Percentiles rank a stretch among this genome's conserved stretches.
These are phyloP conservation scores for Chrysochromulina parva DNA, from an alignment of 78 protist species.

Conservation along the genomic window DNA sequence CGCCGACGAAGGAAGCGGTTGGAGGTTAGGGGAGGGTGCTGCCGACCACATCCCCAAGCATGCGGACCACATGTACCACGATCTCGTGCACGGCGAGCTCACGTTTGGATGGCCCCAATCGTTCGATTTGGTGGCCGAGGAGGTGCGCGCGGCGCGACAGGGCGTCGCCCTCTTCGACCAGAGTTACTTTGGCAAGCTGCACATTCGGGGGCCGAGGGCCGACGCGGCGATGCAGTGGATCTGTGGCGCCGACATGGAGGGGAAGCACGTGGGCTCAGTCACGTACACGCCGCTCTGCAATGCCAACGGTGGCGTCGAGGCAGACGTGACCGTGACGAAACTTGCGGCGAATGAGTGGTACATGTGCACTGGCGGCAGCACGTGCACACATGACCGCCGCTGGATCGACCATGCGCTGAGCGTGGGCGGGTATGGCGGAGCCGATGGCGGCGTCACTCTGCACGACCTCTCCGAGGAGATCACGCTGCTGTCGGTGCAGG, in stretches of 20 bases:
- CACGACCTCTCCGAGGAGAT: not conserved
- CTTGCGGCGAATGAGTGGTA: not conserved
- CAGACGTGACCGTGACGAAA: conserved; percentile 22
- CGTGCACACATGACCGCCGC: not conserved
- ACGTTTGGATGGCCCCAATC: conserved; percentile 26
- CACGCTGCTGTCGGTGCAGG: conserved; percentile 22
- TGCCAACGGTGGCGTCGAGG: conserved; percentile 32
- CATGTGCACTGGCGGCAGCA: not conserved
- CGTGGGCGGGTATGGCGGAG: not conserved
- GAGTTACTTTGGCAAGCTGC: conserved; percentile 34
- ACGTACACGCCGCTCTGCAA: conserved; percentile 31
- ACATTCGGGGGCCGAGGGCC: not conserved
- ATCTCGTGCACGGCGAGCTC: not conserved
- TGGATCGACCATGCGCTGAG: not conserved
- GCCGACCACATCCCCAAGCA: not conserved
- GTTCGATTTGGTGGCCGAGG: not conserved
- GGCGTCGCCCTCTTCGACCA: conserved; percentile 41
- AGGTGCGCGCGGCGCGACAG: not conserved
- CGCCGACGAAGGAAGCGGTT: not conserved
- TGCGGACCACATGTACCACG: not conserved
- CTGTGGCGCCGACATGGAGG: not conserved
- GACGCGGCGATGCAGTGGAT: conserved; percentile 18
- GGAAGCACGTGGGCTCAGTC: not conserved
- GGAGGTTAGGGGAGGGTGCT: not conserved
- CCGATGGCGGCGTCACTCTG: not conserved